These are phyloP conservation scores for Globisporangium spinosum DNA, from an alignment of 352 stramenopile species.

Conservation along the genomic window DNA sequence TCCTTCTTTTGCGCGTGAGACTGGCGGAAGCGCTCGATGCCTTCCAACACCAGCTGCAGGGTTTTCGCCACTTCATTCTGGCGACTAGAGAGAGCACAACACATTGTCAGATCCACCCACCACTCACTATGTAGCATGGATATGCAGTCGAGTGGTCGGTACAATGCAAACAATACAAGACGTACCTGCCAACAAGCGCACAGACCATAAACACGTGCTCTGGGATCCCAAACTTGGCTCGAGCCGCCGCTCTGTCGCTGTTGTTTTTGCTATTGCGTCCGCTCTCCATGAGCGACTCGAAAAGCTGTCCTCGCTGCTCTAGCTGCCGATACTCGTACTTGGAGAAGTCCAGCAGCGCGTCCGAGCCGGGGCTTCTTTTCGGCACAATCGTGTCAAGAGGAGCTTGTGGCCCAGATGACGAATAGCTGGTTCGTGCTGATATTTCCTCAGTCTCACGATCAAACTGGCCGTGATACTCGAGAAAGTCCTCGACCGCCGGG, in stretches of 20 bases:
- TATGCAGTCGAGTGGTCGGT: neutral
- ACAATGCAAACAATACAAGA: neutral
- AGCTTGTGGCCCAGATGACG: too few species aligned
- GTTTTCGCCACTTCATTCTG: constrained; percentile 55
- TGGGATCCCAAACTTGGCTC: constrained; percentile 27
- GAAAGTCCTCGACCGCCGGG: constrained; percentile 64
- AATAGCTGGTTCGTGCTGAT: neutral
- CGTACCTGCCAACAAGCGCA: constrained; percentile 62
- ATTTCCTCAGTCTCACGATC: constrained; percentile 8
- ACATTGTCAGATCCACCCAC: neutral
- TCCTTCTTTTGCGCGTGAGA: constrained; percentile 20
- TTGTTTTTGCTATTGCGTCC: constrained; percentile 7
- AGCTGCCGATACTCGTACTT: constrained; percentile 21
- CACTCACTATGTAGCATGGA: neutral
- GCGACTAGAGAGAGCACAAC: constrained; percentile 28
- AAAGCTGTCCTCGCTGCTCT: constrained; percentile 8
- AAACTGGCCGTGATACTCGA: constrained; percentile 44
- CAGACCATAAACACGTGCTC: constrained; percentile 47
- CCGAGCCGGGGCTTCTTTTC: neutral
- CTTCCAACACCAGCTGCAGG: constrained; percentile 35
- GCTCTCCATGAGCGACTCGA: constrained; percentile 23
- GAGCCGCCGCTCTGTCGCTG: neutral
- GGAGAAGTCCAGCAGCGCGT: constrained; percentile 31
- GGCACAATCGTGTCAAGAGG: too few species aligned
- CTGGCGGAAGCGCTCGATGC: constrained; percentile 23